Evolutionary conservation across 345 rosid genomes (phyloP).

Genomic region (Salix dunnii): DNA sequence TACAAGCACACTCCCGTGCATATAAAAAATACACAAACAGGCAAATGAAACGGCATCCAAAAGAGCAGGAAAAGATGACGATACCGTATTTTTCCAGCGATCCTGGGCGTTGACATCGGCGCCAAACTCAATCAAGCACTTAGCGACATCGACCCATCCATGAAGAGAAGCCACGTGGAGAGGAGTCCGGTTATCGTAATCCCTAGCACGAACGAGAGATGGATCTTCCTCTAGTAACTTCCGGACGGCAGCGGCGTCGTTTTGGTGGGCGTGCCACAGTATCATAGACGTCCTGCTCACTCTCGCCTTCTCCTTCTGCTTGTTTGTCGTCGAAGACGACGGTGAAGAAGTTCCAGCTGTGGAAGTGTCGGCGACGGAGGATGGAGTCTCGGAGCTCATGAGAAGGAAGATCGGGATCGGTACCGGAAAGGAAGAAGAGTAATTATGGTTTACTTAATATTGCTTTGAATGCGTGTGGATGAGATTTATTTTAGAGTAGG

Average conservation of each 20-base stretch:
- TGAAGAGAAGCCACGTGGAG: conserved; percentile 96
- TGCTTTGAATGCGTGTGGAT: not conserved
- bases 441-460: not conserved
- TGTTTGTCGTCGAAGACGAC: conserved; percentile 38
- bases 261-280: conserved; percentile 98
- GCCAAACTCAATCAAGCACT: conserved; percentile 77
- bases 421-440: conserved; percentile 7
- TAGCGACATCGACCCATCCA: conserved; percentile 88
- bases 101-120: conserved; percentile 99
- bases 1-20: not conserved
- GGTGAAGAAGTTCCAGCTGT: conserved; percentile 21
- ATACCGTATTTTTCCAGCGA: conserved; percentile 98
- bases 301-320: conserved; percentile 94
- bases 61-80: not conserved
- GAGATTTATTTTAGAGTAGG: not conserved
- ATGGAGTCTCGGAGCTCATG: conserved; percentile 50
- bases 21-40: not conserved
- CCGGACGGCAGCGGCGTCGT: conserved; percentile 76
- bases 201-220: conserved; percentile 81
- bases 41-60: not conserved
- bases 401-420: conserved; percentile 16
- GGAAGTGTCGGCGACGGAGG: conserved; percentile 36
- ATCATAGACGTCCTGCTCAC: conserved; percentile 94
- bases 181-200: conserved; percentile 89
- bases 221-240: conserved; percentile 92